phyloP scores from a whole-genome alignment of 139 green algal species.

The Chlorokybus atmophyticus region DNA sequence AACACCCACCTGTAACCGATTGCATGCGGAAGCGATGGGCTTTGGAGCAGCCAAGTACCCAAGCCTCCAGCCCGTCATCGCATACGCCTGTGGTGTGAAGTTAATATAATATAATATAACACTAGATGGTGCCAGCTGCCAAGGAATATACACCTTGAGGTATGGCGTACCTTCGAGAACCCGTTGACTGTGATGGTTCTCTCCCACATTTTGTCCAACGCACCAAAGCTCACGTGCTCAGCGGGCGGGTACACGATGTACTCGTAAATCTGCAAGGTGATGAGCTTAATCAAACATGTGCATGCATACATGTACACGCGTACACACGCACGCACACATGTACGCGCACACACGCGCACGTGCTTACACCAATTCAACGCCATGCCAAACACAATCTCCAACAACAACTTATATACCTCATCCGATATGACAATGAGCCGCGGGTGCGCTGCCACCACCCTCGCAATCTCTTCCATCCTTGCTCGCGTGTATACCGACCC shows the following conservation, averaged over 20 bases:
- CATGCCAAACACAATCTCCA: too few relatives aligned
- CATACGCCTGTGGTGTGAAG: conserved; percentile 16
- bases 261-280: conserved; percentile 94
- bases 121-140: too few relatives aligned
- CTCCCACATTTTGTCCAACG: conserved; percentile 71
- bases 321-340: too few relatives aligned
- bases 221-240: conserved; percentile 63
- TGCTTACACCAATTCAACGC: too few relatives aligned
- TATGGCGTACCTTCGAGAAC: conserved; percentile 83
- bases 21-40: conserved; percentile 48
- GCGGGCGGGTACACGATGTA: conserved; percentile 84
- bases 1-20: conserved; percentile 10
- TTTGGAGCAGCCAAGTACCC: conserved; percentile 85
- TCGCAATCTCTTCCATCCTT: conserved; percentile 43
- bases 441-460: conserved; percentile 68
- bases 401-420: conserved; percentile 34
- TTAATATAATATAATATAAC: too few relatives aligned
- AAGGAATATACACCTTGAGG: too few relatives aligned
- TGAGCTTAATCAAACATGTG: too few relatives aligned
- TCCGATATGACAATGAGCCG: conserved; percentile 68
- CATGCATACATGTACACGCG: too few relatives aligned
- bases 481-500: conserved; percentile 69
- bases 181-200: conserved; percentile 94
- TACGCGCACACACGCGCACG: too few relatives aligned
- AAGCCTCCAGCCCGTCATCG: conserved; percentile 74